Conservation (phyloP, 2,329 filamentous ascomycete genomes). For the Penicillium sp. region DNA sequence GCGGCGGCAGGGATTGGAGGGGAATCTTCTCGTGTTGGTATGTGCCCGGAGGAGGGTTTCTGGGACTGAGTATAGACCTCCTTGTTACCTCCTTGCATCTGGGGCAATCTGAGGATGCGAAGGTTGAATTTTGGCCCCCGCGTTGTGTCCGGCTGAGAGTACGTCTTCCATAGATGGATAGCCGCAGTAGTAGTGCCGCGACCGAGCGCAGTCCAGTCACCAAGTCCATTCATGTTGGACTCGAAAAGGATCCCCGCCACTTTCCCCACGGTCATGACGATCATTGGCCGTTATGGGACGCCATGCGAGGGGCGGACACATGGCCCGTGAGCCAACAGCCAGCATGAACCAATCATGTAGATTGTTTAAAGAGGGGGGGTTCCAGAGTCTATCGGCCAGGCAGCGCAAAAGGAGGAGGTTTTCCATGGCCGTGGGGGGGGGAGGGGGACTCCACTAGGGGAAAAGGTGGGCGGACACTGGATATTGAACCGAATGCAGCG, state of each 20-base stretch:
- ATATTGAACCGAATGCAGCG: not conserved
- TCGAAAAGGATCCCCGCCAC: conserved; percentile 28
- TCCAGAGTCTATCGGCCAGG: not conserved
- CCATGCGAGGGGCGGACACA: conserved; percentile 35
- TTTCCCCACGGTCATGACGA: conserved; percentile 17
- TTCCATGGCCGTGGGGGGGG: conserved; percentile 21
- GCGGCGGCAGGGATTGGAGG: conserved; percentile 4
- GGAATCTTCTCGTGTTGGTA: not conserved
- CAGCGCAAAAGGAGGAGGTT: conserved; percentile 8
- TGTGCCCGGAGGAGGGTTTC: not conserved
- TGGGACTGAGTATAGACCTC: not conserved
- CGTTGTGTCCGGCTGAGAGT: not conserved
- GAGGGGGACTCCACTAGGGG: conserved; percentile 14
- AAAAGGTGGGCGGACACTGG: not conserved
- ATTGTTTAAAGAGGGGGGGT: conserved; percentile 8
- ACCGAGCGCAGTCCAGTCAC: not conserved
- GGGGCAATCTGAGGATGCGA: not conserved
- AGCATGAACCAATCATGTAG: conserved; percentile 19
- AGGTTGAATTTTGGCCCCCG: not conserved
- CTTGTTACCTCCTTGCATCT: not conserved
- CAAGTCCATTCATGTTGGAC: conserved; percentile 1
- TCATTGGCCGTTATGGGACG: conserved; percentile 26
- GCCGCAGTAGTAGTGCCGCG: not conserved
- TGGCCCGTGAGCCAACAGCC: conserved; percentile 25
- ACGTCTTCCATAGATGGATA: not conserved